Base-by-base conservation (phyloP, 2,329 filamentous ascomycete genomes). In the Trichoderma pleuroti region DNA sequence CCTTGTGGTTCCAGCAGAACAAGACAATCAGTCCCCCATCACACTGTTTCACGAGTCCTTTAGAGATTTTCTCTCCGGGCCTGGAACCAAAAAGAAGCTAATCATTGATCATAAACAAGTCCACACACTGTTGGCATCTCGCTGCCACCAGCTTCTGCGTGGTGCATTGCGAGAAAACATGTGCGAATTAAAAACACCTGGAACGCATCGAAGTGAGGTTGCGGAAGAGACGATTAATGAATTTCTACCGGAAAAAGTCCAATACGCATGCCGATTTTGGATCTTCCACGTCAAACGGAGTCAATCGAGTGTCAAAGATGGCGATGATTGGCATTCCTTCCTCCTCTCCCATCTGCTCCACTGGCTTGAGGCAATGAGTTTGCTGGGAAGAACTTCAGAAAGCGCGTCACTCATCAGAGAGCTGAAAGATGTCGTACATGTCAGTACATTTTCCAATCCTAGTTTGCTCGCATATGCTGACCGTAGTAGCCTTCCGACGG, bases 201-300 rank as follows among this genome's bases (percentile, higher is more conserved):
- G 70, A 6, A 61, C 59, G 0, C 0, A 28, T 24, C 26, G 57
- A 60, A 11, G 12, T 11, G 5, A 30, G 52, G 5, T 21, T 70
- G 0, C 10, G 4, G 8, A 10, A 10, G 14, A 16, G 54, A 2
- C 56, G 12, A 32, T 71, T 3, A 12, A 64, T 6, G 16, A 16
- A 11, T 56, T 5, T 24, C 8, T 74, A 26, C 32, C 73, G 26
- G 72, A 76, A 10, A 60, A 76, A 9, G 39, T 82, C 12, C 74
- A 75, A 69, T 84, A 82, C 75, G 81, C 80, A 16, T 83, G 79
- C 72, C 75, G 74, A 2, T 81, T 83, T 72, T 84, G 80, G 74
- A 59, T 73, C 1, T 18, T 79, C 64, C 81, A 83, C 72, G 56
- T 78, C 10, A 72, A 56, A 11, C 63, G 75, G 34, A 77, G 77